phyloP scores from a whole-genome alignment of 345 rosid genomes.

The Syzygium aqueum region DNA sequence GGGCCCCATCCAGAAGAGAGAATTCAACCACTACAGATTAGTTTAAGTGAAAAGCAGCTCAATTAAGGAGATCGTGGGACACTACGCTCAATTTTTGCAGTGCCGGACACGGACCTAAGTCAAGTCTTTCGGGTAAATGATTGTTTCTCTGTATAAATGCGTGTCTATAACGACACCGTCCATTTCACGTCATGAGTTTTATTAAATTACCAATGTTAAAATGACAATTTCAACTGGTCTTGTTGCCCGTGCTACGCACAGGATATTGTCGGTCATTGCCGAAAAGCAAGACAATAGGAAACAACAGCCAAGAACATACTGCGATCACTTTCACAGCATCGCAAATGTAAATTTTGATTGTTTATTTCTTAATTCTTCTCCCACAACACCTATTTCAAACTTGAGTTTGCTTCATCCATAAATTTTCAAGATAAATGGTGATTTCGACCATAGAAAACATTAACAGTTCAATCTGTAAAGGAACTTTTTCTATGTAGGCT shows the following conservation, averaged over 20 bases:
- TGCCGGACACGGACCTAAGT: too few species aligned
- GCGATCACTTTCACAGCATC: rapidly evolving
- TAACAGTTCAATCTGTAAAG: rapidly evolving
- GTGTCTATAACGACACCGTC: rapidly evolving
- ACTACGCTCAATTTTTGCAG: rapidly evolving
- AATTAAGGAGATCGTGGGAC: too few species aligned
- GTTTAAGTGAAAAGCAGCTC: too few species aligned
- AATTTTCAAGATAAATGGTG: neutral
- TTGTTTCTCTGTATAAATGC: too few species aligned
- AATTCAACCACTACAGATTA: too few species aligned
- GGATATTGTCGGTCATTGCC: neutral
- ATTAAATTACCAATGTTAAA: too few species aligned
- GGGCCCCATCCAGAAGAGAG: neutral
- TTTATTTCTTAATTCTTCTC: neutral
- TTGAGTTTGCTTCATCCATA: neutral
- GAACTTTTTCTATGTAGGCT: neutral
- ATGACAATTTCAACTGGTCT: neutral
- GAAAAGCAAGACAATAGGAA: neutral
- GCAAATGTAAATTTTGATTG: rapidly evolving
- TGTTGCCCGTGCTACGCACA: neutral
- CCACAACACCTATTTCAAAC: neutral
- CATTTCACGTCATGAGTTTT: rapidly evolving
- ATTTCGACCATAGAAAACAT: neutral
- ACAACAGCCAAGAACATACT: neutral
- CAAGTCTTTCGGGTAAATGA: too few species aligned